phyloP scores from a whole-genome alignment of 2,329 filamentous ascomycete genomes.

The Ophiostoma populinum region DNA sequence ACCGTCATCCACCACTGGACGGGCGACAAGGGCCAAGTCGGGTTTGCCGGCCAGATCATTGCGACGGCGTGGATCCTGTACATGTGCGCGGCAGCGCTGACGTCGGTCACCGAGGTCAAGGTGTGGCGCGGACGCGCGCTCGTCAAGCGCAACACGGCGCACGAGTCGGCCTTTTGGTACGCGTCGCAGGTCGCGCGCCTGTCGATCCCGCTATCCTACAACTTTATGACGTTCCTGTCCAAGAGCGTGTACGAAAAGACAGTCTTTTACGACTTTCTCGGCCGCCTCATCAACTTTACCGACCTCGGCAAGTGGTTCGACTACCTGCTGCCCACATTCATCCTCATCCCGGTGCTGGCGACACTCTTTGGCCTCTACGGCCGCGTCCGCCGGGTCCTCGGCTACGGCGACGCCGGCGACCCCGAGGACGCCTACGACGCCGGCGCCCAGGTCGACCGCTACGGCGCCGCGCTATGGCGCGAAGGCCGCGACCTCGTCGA shows the following conservation, averaged over 20 bases:
- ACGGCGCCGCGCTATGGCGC: constrained; percentile 71
- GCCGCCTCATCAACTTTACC: constrained; percentile 66
- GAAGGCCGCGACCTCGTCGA: constrained; percentile 86
- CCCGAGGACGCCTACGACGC: constrained; percentile 57
- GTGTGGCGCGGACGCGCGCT: constrained; percentile 94
- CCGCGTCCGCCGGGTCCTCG: constrained; percentile 52
- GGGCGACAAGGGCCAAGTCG: constrained; percentile 55
- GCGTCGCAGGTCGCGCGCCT: constrained; percentile 81
- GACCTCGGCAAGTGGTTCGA: constrained; percentile 71
- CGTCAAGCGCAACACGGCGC: constrained; percentile 77
- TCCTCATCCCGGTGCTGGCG: constrained; percentile 70
- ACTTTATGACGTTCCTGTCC: constrained; percentile 84
- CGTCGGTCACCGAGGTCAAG: constrained; percentile 78
- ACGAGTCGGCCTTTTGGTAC: constrained; percentile 93
- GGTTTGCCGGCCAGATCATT: constrained; percentile 71
- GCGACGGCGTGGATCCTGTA: constrained; percentile 83
- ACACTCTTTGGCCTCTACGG: constrained; percentile 84
- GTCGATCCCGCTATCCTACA: constrained; percentile 85
- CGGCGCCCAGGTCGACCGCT: constrained; percentile 39
- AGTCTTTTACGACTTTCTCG: constrained; percentile 76
- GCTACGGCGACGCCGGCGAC: constrained; percentile 63
- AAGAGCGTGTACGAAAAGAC: constrained; percentile 56
- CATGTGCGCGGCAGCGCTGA: constrained; percentile 83
- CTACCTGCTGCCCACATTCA: constrained; percentile 72
- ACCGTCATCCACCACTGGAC: constrained; percentile 61